Base-by-base conservation (phyloP, 1,284 basidiomycete species). In the Xanthoconium separans region DNA sequence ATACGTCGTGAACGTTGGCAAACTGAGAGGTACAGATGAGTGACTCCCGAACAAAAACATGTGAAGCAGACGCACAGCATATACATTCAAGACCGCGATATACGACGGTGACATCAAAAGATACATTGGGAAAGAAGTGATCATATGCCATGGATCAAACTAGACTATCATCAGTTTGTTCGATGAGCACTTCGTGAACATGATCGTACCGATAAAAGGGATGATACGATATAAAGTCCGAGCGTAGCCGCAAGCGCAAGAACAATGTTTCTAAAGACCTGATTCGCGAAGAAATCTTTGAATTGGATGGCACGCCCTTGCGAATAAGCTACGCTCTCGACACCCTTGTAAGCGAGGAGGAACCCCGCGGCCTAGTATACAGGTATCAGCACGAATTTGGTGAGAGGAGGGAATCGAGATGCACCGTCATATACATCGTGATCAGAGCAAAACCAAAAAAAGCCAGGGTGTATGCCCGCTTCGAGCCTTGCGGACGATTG, bases 41-140 rank as follows among this genome's bases (percentile, higher is more conserved):
- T 36, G 7, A 36, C 34, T 36, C 7, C 0, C 13, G 6, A 7
- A 8, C 6, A 15, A 16, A 36, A 36, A 2, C 13, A 7, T 3
- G 34, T 3, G 34, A 16, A 36, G 34, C 7, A 33, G 33, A 33
- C 33, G 33, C 33, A 33, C 33, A 33, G 13, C 33, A 33, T 33
- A 33, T 33, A 33, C 33, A 33, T 33, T 33, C 33, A 33, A 33
- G 33, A 33, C 33, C 33, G 13, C 33, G 15, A 33, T 33, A 6
- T 33, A 33, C 13, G 33, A 33, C 15, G 33, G 13, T 1, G 92
- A 89, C 77, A 96, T 84, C 51, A 98, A 78, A 22, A 95, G 74
- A 66, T 98, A 98, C 70, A 98, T 95, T 15, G 93, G 46, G 73
- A 97, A 96, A 18, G 89, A 92, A 0, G 95, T 97, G 66, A 97